phyloP scores from a whole-genome alignment of 768 basidiomycete species.

The Mycena galericulata region DNA sequence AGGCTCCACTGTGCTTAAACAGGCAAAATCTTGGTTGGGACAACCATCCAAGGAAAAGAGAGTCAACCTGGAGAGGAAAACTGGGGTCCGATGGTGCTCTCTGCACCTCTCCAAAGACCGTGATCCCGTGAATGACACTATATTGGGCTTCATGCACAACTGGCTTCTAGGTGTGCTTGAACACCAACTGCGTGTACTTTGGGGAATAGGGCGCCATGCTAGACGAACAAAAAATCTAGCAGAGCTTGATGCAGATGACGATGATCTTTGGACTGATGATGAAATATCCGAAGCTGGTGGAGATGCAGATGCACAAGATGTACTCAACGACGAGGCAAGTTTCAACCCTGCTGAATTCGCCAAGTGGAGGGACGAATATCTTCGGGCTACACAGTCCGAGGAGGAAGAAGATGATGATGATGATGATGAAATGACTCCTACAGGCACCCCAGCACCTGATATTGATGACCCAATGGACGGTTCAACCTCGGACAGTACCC shows the following conservation, averaged over 20 bases:
- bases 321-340: background rate
- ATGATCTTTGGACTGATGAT: slow-evolving; percentile 1
- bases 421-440: background rate
- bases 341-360: background rate
- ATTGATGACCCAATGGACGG: slow-evolving; percentile 12
- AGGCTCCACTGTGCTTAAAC: slow-evolving; percentile 15
- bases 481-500: background rate
- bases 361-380: background rate
- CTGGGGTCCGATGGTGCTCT: slow-evolving; percentile 32
- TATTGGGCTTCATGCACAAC: slow-evolving; percentile 1
- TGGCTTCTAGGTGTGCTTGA: background rate
- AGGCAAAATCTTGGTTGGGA: slow-evolving; percentile 31
- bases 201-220: background rate
- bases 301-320: background rate
- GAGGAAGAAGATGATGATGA: background rate
- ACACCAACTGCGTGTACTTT: slow-evolving; percentile 1
- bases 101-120: slow-evolving; percentile 31
- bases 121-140: slow-evolving; percentile 30
- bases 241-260: slow-evolving; percentile 2
- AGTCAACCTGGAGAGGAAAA: slow-evolving; percentile 6
- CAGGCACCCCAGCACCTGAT: background rate
- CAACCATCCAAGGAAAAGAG: slow-evolving; percentile 1
- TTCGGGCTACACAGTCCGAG: slow-evolving; percentile 2
- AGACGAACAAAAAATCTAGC: background rate
- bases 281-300: background rate